These are phyloP conservation scores for Penicillium sp. DNA, from an alignment of 2,329 filamentous ascomycete species.

Conservation along the genomic window DNA sequence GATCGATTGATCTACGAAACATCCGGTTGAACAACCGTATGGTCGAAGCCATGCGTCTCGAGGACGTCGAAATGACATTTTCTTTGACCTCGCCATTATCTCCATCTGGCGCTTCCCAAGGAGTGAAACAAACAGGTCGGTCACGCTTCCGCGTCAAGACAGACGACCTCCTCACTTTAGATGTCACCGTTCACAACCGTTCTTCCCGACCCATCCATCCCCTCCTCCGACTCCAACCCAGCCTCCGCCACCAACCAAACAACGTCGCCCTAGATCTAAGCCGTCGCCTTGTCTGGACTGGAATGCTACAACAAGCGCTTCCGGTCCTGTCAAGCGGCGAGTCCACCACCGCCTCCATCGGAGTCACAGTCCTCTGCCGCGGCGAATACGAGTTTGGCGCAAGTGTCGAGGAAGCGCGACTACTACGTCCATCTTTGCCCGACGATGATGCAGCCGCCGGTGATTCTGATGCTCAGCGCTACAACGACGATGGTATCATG, in stretches of 20 bases:
- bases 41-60: slow-evolving; percentile 78
- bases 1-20: slow-evolving; percentile 72
- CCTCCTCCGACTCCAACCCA: slow-evolving; percentile 73
- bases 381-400: slow-evolving; percentile 82
- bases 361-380: slow-evolving; percentile 71
- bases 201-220: slow-evolving; percentile 66
- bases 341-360: slow-evolving; percentile 62
- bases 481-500: slow-evolving; percentile 34
- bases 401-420: slow-evolving; percentile 73
- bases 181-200: slow-evolving; percentile 72
- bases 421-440: slow-evolving; percentile 37
- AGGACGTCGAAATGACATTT: slow-evolving; percentile 69
- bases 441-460: slow-evolving; percentile 15
- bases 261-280: slow-evolving; percentile 76
- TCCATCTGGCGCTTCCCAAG: slow-evolving; percentile 12
- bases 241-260: slow-evolving; percentile 69
- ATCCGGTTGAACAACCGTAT: slow-evolving; percentile 73
- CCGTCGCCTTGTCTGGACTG: slow-evolving; percentile 80
- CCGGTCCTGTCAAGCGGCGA: slow-evolving; percentile 61
- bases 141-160: slow-evolving; percentile 50
- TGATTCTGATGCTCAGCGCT: slow-evolving; percentile 8
- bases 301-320: slow-evolving; percentile 73
- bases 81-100: slow-evolving; percentile 39
- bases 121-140: slow-evolving; percentile 43
- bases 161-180: slow-evolving; percentile 68